Conservation (phyloP, 495 filamentous ascomycete species). For the Neurospora africana region DNA sequence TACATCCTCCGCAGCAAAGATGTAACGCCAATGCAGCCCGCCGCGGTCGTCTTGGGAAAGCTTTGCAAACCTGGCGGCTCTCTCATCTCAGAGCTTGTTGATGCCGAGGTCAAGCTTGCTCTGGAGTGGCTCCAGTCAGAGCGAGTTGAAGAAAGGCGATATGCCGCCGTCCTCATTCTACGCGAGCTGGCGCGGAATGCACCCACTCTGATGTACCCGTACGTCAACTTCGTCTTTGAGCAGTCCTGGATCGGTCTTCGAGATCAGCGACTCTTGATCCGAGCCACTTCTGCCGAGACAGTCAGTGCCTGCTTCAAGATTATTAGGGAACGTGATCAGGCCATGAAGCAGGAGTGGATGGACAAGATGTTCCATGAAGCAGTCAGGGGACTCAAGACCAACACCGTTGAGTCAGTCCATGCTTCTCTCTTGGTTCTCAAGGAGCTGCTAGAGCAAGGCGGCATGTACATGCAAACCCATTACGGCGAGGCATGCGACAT, state of each 20-base stretch:
- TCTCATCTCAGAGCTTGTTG: conserved; percentile 89
- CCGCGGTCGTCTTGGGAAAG: conserved; percentile 76
- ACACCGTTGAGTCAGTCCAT: conserved; percentile 75
- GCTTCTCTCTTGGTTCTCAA: conserved; percentile 84
- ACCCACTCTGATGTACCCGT: conserved; percentile 85
- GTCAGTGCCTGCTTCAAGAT: conserved; percentile 90
- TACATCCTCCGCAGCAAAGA: conserved; percentile 82
- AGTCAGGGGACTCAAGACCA: conserved; percentile 61
- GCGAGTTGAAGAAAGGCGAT: conserved; percentile 80
- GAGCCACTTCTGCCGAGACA: conserved; percentile 81
- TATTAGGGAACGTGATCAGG: conserved; percentile 78
- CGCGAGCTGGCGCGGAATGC: conserved; percentile 83
- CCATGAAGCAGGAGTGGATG: conserved; percentile 77
- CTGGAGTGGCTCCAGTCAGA: conserved; percentile 96
- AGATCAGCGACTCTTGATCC: conserved; percentile 80
- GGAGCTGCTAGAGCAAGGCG: conserved; percentile 82
- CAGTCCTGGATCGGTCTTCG: conserved; percentile 90
- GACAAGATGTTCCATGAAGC: conserved; percentile 77
- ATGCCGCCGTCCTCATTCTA: conserved; percentile 82
- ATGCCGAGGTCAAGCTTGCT: conserved; percentile 89
- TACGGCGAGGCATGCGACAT: conserved; percentile 85
- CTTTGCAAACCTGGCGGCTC: conserved; percentile 88
- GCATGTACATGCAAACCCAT: conserved; percentile 96
- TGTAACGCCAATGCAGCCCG: conserved; percentile 72
- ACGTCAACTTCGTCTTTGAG: conserved; percentile 81